Conservation (phyloP, 305 asterid species). For the Rubia peregrina region DNA sequence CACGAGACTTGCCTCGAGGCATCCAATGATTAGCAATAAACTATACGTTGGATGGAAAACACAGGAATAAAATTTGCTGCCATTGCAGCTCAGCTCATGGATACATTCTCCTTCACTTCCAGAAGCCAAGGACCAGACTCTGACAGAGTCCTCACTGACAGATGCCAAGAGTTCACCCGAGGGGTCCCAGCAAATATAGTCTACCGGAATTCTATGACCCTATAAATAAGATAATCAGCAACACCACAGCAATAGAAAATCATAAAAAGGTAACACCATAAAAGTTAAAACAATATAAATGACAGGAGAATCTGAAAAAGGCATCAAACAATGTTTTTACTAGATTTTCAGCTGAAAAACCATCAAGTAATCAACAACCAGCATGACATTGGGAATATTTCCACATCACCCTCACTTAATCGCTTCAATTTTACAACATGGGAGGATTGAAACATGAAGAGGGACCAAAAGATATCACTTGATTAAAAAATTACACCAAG, state of each 20-base stretch:
- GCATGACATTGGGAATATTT: too few species aligned
- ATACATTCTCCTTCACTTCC: slow-evolving; percentile 82
- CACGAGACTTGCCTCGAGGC: slow-evolving; percentile 70
- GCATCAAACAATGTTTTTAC: background rate
- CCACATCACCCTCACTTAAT: too few species aligned
- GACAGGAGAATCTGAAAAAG: background rate
- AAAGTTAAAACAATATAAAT: background rate
- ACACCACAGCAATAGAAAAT: background rate
- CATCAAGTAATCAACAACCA: background rate
- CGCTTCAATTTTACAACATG: background rate
- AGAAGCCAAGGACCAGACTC: slow-evolving; percentile 72
- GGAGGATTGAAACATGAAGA: background rate
- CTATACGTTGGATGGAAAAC: slow-evolving; percentile 89
- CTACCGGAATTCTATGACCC: slow-evolving; percentile 82
- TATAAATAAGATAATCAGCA: slow-evolving; percentile 16
- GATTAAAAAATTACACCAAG: background rate
- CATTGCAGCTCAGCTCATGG: slow-evolving; percentile 83
- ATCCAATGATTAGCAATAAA: slow-evolving; percentile 78
- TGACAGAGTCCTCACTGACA: slow-evolving; percentile 82
- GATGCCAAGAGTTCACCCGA: slow-evolving; percentile 89
- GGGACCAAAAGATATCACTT: background rate
- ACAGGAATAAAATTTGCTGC: slow-evolving; percentile 81
- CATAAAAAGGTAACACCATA: background rate
- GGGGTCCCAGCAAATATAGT: slow-evolving; percentile 87
- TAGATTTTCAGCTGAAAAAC: background rate